Evolutionary conservation across 2,329 filamentous ascomycete species (phyloP).

Genomic region (Malbranchea cinnamomea): DNA sequence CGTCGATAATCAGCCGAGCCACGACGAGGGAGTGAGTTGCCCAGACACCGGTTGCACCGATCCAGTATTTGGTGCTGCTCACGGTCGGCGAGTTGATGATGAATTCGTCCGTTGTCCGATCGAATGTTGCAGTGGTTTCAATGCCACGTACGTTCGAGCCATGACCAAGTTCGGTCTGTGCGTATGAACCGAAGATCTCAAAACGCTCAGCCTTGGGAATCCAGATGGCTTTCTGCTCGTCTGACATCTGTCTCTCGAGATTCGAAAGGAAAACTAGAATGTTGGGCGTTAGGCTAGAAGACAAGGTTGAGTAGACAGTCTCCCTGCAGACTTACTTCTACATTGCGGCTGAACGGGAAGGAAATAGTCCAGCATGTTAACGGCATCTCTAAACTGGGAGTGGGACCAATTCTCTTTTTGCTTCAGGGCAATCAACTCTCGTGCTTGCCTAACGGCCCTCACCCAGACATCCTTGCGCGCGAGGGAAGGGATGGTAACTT

Average conservation of each 20-base stretch:
- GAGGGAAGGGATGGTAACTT: constrained; percentile 10
- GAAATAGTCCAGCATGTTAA: constrained; percentile 12
- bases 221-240: constrained; percentile 14
- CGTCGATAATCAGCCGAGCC: constrained; percentile 16
- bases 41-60: constrained; percentile 16
- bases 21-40: constrained; percentile 18
- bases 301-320: no score
- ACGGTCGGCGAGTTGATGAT: constrained; percentile 17
- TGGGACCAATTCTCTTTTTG: constrained; percentile 12
- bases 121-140: constrained; percentile 20
- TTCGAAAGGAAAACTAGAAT: constrained; percentile 13
- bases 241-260: constrained; percentile 13
- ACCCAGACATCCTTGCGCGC: constrained; percentile 14
- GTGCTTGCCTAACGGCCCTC: constrained; percentile 10
- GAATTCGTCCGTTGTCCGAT: constrained; percentile 16
- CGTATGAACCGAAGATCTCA: constrained; percentile 18
- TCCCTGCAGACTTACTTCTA: constrained; percentile 7
- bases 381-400: constrained; percentile 12
- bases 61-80: constrained; percentile 19
- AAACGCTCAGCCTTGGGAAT: constrained; percentile 13
- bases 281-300: no score
- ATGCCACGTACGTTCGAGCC: constrained; percentile 18
- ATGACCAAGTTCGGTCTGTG: constrained; percentile 21
- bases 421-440: constrained; percentile 12
- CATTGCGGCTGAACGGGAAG: constrained; percentile 14